Percentiles rank a stretch among this genome's conserved stretches.
Evolutionary conservation across 768 basidiomycete species (phyloP).

Genomic region (Lentinula edodes): DNA sequence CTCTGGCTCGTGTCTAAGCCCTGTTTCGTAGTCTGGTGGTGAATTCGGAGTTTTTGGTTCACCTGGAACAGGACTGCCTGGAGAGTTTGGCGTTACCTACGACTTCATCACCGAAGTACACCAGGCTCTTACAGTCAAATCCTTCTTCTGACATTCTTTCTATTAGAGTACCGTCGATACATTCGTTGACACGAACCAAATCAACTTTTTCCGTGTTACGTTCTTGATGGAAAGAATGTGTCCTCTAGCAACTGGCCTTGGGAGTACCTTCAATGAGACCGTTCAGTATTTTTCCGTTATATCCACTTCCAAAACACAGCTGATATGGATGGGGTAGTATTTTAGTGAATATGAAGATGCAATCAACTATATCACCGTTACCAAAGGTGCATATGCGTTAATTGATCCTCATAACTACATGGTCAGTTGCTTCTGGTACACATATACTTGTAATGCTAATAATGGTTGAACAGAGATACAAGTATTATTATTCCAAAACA

Average conservation of each 20-base stretch:
- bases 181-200: conserved; percentile 42
- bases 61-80: conserved; percentile 36
- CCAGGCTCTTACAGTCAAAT: neutral
- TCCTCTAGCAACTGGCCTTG: conserved; percentile 32
- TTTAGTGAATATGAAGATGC: conserved; percentile 38
- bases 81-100: conserved; percentile 36
- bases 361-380: conserved; percentile 35
- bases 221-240: conserved; percentile 45
- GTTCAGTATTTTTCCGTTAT: conserved; percentile 14
- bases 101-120: conserved; percentile 44
- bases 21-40: conserved; percentile 32
- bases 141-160: neutral
- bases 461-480: conserved; percentile 23
- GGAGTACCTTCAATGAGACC: conserved; percentile 39
- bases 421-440: conserved; percentile 6
- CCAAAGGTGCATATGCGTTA: conserved; percentile 36
- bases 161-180: conserved; percentile 38
- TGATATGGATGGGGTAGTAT: conserved; percentile 23
- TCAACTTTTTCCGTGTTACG: conserved; percentile 44
- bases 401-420: conserved; percentile 45
- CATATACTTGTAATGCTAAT: neutral
- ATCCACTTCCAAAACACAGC: neutral
- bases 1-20: neutral
- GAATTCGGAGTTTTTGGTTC: conserved; percentile 39
- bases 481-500: conserved; percentile 24